Base-by-base conservation (phyloP, 192 early-diverging fungal species). In the Entomortierella lignicola region DNA sequence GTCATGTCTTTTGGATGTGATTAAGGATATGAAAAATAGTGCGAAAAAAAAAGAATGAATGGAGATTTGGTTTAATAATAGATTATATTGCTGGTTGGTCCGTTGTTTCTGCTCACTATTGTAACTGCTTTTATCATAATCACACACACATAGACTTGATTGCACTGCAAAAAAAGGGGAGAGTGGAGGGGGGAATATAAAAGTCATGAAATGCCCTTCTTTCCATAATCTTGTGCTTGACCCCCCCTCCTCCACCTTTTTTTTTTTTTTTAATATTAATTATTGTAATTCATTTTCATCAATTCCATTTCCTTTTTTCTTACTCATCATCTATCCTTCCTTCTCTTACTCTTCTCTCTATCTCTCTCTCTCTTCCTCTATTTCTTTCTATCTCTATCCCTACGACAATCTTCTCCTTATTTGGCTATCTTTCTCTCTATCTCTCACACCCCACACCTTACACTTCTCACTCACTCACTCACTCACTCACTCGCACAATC, bases 201-300 rank as follows among this genome's bases (percentile, higher is more conserved):
- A 47, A 47, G 44, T 47, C 15, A 12, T 47, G 44, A 47, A 47
- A 20, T 26, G 23, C 13, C 52, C 52, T 15, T 47, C 44, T 47
- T 47, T 15, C 12, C 5, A 11, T 12, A 47, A 15, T 12, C 44
- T 47, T 47, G 44, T 15, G 44, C 20, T 47, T 20, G 20, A 47
- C 44, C 44, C 44, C 44, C 20, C 4, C 29, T 12, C 44, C 44
- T 15, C 44, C 20, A 1, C 29, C 25, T 21, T 23, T 53, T 34
- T 37, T 21, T 37, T 60, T 60, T 15, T 37, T 29, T 51, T 59
- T 59, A n/a, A n/a, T 15, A 23, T 43, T 60, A 47, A 47, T 29
- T 32, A 2, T 31, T 34, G 4, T 47, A 26, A 29, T 47, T 23
- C 29, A 1, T 18, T 7, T 37, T 20, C 32, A 10, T 25, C 32